Conservation (phyloP, 2,329 filamentous ascomycete species). For the Cercospora janseana region DNA sequence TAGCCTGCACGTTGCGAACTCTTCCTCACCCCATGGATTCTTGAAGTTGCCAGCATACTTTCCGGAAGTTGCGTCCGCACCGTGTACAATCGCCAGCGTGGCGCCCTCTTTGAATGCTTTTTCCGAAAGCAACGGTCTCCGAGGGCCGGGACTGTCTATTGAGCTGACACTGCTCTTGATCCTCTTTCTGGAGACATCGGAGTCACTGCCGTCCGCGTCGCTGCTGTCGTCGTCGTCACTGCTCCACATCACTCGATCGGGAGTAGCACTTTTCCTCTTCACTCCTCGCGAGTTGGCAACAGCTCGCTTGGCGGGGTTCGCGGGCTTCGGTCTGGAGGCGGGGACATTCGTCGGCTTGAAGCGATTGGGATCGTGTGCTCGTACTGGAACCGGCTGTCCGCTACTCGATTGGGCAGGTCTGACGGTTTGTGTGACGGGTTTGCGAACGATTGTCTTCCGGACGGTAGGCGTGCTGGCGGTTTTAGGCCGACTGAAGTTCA, state of each 20-base stretch:
- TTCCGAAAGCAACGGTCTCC: slow-evolving; percentile 25
- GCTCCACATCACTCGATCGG: slow-evolving; percentile 36
- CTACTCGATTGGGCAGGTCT: slow-evolving; percentile 17
- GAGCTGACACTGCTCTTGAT: slow-evolving; percentile 40
- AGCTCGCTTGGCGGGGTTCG: slow-evolving; percentile 25
- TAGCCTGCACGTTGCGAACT: slow-evolving; percentile 54
- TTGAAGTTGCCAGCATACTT: slow-evolving; percentile 49
- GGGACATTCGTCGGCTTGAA: slow-evolving; percentile 29
- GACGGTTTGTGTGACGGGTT: slow-evolving; percentile 24
- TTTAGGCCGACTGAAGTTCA: slow-evolving; percentile 28
- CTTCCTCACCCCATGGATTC: slow-evolving; percentile 44
- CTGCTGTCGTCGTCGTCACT: slow-evolving; percentile 36
- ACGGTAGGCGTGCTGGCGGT: slow-evolving; percentile 27
- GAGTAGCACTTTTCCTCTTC: slow-evolving; percentile 40
- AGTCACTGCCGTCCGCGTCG: slow-evolving; percentile 34
- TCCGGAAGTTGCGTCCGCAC: slow-evolving; percentile 44
- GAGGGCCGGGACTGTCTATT: slow-evolving; percentile 31
- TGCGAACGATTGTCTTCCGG: slow-evolving; percentile 30
- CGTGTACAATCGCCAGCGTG: slow-evolving; percentile 42
- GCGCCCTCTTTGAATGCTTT: slow-evolving; percentile 28
- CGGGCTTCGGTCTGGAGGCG: slow-evolving; percentile 16
- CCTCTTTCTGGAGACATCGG: slow-evolving; percentile 38
- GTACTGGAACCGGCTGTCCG: slow-evolving; percentile 14
- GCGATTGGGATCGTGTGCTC: slow-evolving; percentile 26
- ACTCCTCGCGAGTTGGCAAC: slow-evolving; percentile 29